Evolutionary conservation across 176 grass and related monocot species (phyloP), one percentile per base, ranked within the genome.

Genomic region (Tillandsia fasciculata): DNA sequence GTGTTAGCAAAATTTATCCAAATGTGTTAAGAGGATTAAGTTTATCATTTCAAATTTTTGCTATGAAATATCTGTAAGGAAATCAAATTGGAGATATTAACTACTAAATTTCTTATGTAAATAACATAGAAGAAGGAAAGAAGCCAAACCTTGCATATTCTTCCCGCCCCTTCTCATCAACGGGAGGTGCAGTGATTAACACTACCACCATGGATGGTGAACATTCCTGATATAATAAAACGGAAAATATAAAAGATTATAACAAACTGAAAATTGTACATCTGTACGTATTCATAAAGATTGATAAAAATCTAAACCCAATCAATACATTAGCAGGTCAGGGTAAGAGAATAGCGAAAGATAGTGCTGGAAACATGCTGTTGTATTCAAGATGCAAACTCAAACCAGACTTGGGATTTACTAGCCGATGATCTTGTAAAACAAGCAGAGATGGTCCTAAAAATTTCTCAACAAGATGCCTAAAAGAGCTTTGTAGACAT

Each of bases 161-260:
- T 80, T 91, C 84, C 64, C 86, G 87, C 28, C 88, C 88, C 51
- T 89, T 76, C 64, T 90, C 88, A 75, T 92, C 86, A 48, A 96
- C 10, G 64, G 93, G 93, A 83, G 93, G 88, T 48, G 88, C 88
- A 0, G 88, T 91, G 61, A 96, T 91, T 17, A 96, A 79, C 49
- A 96, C 53, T 70, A 92, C 76, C 7, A 91, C 51, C 74, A 84
- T 92, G 28, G 64, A 78, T 8, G 72, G 80, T 2, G 80, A 92
- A 65, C 77, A 76, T 69, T 85, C 81, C 86, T 96, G 78, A 8
- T 74, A 78, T 69, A 80, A 5, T 12, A 57, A 15, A 80, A 5
- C 53, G 8, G 3, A 9, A 18, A 23, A 22, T 61, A 18, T 23
- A 61, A 7, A 14, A 61, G 22, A 20, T 9, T 61, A 20, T 61